Evolutionary conservation across 306 rosid species (phyloP).

Genomic region (Medicago lupulina): DNA sequence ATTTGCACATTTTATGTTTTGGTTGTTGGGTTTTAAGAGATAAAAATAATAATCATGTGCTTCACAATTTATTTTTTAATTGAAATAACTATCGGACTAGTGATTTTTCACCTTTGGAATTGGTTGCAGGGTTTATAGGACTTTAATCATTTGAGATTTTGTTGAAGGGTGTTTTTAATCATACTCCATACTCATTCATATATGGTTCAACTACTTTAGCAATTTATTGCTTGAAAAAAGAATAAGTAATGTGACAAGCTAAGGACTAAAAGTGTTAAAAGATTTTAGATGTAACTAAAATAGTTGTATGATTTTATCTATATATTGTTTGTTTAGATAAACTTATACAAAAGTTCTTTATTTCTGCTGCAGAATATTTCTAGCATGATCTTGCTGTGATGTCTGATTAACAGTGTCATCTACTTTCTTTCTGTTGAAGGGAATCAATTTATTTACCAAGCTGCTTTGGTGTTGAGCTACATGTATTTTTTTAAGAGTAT

Average conservation of each 20-base stretch:
- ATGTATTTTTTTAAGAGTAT: neutral
- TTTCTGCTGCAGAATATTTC: slow-evolving; percentile 45
- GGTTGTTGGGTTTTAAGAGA: slow-evolving; percentile 18
- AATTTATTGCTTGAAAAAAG: neutral
- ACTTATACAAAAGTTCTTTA: slow-evolving; percentile 32
- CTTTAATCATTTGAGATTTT: neutral
- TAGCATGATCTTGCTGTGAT: slow-evolving; percentile 27
- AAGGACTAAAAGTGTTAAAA: slow-evolving; percentile 14
- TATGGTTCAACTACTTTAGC: no score
- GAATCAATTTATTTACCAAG: neutral
- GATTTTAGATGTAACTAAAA: neutral
- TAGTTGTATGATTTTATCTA: neutral
- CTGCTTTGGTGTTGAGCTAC: neutral
- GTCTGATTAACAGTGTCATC: slow-evolving; percentile 19
- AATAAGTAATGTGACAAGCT: slow-evolving; percentile 18
- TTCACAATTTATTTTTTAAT: neutral
- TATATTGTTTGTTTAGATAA: slow-evolving; percentile 11
- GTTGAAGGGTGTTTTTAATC: neutral
- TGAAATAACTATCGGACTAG: slow-evolving; percentile 12
- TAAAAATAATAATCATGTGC: neutral
- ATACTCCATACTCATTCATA: no score
- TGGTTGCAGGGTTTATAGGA: slow-evolving; percentile 38
- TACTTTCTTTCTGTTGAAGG: neutral
- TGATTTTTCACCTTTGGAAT: slow-evolving; percentile 20
- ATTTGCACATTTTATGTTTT: slow-evolving; percentile 19